Conservation (phyloP, 345 rosid species). For the Populus tremula region DNA sequence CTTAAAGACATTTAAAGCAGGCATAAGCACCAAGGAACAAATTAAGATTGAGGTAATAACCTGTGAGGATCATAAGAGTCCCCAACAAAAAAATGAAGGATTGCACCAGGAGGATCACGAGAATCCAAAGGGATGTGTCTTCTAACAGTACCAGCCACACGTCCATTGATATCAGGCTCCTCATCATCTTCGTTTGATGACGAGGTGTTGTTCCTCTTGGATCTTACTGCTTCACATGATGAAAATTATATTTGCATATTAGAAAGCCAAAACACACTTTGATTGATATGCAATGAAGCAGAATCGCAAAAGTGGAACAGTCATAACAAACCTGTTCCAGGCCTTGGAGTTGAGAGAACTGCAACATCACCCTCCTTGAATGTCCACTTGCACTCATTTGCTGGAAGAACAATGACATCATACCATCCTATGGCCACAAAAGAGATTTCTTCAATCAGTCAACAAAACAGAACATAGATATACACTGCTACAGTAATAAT, state of each 20-base stretch:
- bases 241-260: background rate
- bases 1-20: background rate
- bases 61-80: slow-evolving; percentile 63
- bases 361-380: slow-evolving; percentile 99
- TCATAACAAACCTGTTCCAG: slow-evolving; percentile 61
- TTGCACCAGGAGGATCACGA: slow-evolving; percentile 96
- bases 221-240: slow-evolving; percentile 44
- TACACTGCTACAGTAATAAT: background rate
- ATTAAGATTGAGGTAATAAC: slow-evolving; percentile 34
- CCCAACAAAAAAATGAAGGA: slow-evolving; percentile 95
- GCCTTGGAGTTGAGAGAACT: slow-evolving; percentile 75
- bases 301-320: background rate
- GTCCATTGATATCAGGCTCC: slow-evolving; percentile 67
- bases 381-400: slow-evolving; percentile 79
- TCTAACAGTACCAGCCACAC: slow-evolving; percentile 95
- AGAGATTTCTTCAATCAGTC: slow-evolving; percentile 24
- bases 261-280: background rate
- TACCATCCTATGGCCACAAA: slow-evolving; percentile 74
- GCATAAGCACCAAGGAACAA: background rate
- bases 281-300: background rate
- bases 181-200: slow-evolving; percentile 50
- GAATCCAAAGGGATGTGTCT: slow-evolving; percentile 82
- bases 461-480: slow-evolving; percentile 4
- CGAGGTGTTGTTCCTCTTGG: slow-evolving; percentile 43
- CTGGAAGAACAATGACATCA: slow-evolving; percentile 75